Percentiles rank a stretch among this genome's conserved stretches.
phyloP scores from a whole-genome alignment of 2,329 filamentous ascomycete genomes.

The Sclerotinia minor region DNA sequence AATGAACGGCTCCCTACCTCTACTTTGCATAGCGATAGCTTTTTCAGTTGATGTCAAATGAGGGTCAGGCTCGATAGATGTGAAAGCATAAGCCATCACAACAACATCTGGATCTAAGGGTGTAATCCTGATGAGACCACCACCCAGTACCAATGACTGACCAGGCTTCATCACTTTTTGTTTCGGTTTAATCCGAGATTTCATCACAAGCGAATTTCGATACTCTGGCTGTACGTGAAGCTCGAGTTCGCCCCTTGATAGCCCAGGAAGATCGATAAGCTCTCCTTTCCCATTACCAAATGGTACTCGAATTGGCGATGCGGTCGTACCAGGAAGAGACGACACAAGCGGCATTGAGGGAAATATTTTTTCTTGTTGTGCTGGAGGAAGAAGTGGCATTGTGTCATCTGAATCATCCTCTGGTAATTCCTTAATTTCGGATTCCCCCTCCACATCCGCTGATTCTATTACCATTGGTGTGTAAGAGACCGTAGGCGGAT shows the following conservation, averaged over 20 bases:
- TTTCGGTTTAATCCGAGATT: conserved; percentile 68
- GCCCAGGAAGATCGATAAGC: conserved; percentile 86
- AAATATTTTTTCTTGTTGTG: conserved; percentile 70
- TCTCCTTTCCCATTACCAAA: conserved; percentile 87
- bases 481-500: neutral
- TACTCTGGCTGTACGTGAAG: conserved; percentile 67
- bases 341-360: conserved; percentile 86
- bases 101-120: conserved; percentile 64
- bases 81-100: conserved; percentile 83
- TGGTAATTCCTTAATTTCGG: conserved; percentile 11
- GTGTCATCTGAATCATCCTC: conserved; percentile 30
- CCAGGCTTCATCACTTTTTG: conserved; percentile 72
- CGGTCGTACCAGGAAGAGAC: conserved; percentile 86
- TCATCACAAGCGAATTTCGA: conserved; percentile 74
- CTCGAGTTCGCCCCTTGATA: conserved; percentile 73
- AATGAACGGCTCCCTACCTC: conserved; percentile 60
- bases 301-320: conserved; percentile 88
- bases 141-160: conserved; percentile 74
- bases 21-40: conserved; percentile 69
- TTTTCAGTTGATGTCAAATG: conserved; percentile 82
- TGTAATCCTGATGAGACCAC: conserved; percentile 85
- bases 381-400: conserved; percentile 69
- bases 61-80: conserved; percentile 61
- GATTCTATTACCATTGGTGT: conserved; percentile 19
- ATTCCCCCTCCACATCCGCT: conserved; percentile 27